Conservation (phyloP, 306 rosid species). For the Quercus berberidifolia region DNA sequence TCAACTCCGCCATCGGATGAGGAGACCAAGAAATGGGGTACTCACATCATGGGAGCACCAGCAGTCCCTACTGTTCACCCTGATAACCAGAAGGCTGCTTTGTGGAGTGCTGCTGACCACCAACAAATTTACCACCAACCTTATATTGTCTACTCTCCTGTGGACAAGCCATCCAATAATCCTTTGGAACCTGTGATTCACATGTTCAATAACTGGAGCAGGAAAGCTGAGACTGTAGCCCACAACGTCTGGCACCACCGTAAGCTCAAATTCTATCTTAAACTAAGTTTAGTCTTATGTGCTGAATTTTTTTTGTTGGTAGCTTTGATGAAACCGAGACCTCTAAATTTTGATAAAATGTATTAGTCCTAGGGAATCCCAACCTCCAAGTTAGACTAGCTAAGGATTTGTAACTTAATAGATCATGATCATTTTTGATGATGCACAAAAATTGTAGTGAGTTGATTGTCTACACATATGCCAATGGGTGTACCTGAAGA, state of each 20-base stretch:
- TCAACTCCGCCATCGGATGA: constrained; percentile 21
- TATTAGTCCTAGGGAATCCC: no score
- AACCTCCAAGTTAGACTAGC: no score
- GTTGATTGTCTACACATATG: no score
- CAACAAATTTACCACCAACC: constrained; percentile 38
- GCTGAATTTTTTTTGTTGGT: no score
- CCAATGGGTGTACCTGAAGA: no score
- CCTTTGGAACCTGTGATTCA: constrained; percentile 41
- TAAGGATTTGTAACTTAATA: no score
- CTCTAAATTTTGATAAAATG: no score
- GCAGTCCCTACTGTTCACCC: constrained; percentile 40
- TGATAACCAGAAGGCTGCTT: constrained; percentile 43
- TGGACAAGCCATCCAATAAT: constrained; percentile 31
- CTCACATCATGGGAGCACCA: constrained; percentile 48
- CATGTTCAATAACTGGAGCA: constrained; percentile 41
- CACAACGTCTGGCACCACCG: constrained; percentile 52
- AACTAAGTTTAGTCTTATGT: neutral
- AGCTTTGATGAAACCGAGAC: no score
- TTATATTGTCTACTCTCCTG: constrained; percentile 34
- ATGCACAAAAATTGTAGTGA: no score
- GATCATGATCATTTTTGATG: no score
- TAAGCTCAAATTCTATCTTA: constrained; percentile 2
- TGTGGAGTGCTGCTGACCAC: constrained; percentile 32
- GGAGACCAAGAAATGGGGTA: constrained; percentile 46
- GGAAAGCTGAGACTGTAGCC: constrained; percentile 43